Conservation (phyloP, 495 filamentous ascomycete species). For the Achaetomiella virescens region DNA sequence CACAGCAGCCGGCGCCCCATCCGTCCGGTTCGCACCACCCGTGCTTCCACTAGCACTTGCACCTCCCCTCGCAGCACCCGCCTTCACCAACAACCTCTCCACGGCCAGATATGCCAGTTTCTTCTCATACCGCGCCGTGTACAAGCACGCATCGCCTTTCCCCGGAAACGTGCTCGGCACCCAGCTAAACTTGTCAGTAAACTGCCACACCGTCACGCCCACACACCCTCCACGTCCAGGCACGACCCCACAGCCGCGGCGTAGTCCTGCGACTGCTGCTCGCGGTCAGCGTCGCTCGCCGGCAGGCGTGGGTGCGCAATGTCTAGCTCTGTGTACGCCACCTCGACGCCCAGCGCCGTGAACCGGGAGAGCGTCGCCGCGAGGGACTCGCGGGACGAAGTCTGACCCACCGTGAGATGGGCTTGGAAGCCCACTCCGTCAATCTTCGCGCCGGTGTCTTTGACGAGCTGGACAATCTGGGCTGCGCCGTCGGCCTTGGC, state of each 20-base stretch:
- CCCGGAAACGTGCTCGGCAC: slow-evolving; percentile 41
- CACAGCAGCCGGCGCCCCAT: no score
- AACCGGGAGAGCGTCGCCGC: slow-evolving; percentile 34
- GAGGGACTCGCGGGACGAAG: slow-evolving; percentile 33
- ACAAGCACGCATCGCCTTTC: slow-evolving; percentile 46
- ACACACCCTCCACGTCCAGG: slow-evolving; percentile 46
- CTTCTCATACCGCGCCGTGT: slow-evolving; percentile 38
- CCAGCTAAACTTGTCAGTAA: slow-evolving; percentile 55
- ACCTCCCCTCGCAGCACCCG: slow-evolving; percentile 5
- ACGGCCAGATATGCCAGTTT: slow-evolving; percentile 47
- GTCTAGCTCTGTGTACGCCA: slow-evolving; percentile 55
- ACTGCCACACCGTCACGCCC: slow-evolving; percentile 58
- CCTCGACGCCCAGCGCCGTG: slow-evolving; percentile 42
- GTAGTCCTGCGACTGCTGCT: slow-evolving; percentile 52
- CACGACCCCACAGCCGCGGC: slow-evolving; percentile 46
- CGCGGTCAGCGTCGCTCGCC: slow-evolving; percentile 28
- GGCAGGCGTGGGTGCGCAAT: slow-evolving; percentile 37
- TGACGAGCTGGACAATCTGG: slow-evolving; percentile 40
- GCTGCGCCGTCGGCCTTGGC: slow-evolving; percentile 42
- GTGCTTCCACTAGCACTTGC: not conserved
- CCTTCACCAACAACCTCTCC: slow-evolving; percentile 18
- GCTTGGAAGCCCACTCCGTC: slow-evolving; percentile 56
- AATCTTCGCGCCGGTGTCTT: slow-evolving; percentile 40
- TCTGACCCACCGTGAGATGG: slow-evolving; percentile 47
- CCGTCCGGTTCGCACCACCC: no score